Base-by-base conservation (phyloP, 2,329 filamentous ascomycete species). In the Fusarium sp. region DNA sequence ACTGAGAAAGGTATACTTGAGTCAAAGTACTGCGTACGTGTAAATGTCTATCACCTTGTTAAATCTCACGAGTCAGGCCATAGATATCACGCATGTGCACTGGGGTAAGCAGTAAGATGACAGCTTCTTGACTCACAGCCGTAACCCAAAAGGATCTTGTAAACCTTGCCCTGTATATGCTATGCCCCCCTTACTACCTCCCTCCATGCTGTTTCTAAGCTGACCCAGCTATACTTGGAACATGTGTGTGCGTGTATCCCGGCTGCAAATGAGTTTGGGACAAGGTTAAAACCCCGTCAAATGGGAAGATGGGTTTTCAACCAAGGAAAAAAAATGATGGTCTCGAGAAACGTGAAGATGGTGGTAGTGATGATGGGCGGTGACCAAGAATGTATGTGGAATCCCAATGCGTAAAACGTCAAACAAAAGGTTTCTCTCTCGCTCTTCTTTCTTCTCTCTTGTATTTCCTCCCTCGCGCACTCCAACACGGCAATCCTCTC, bases 321-420 rank as follows among this genome's bases (percentile, higher is more conserved):
- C 54, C 63, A 47, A 64, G 52, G 71, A 25, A 35, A 42, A 22
- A 57, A 31, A 25, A 45, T 6, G 60, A 64, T 62, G 58, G 42
- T 69, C 61, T 69, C 71, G 61, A 66, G 36, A 67, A 66, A 58
- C 7, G 4, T 57, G 31, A 35, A 25, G 54, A 25, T 9, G 31
- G 18, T 54, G 64, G 35, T 22, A 20, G 18, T n/a, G 33, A 25
- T 57, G 64, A 25, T 58, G 33, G 63, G 71, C 54, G 62, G 70
- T 33, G 64, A 59, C 31, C 29, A 74, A 62, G 70, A 62, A 61
- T 64, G 62, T 73, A 63, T 64, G 68, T 71, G 70, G 71, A 54
- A 74, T 70, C 73, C 75, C 68, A 52, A 73, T 70, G 77, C 71
- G 70, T 69, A 72, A 77, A 74, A 78, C 73, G 76, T 77, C 52